These are phyloP conservation scores for Eucalyptus coolabah DNA, from an alignment of 345 rosid genomes.

Conservation along the genomic window DNA sequence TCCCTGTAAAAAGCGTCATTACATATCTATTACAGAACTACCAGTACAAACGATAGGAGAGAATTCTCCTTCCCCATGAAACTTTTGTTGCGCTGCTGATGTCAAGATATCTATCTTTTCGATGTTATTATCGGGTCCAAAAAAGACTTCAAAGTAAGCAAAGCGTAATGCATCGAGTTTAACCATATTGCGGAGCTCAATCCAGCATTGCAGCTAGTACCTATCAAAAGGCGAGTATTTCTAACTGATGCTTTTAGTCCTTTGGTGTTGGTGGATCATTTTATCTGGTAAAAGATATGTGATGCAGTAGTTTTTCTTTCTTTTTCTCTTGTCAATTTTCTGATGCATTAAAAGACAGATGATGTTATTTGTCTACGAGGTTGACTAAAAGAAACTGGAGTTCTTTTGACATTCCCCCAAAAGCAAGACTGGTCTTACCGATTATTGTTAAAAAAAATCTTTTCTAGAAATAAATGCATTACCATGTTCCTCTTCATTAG, in stretches of 20 bases:
- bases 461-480: neutral
- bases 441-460: neutral
- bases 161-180: neutral
- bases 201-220: neutral
- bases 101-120: neutral
- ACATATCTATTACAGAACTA: neutral
- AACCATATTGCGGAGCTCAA: neutral
- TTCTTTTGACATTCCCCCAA: neutral
- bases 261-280: neutral
- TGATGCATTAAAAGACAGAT: neutral
- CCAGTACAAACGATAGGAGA: neutral
- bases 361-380: neutral
- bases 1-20: neutral
- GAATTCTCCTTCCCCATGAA: neutral
- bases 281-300: neutral
- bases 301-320: neutral
- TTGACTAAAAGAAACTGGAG: neutral
- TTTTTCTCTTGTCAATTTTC: neutral
- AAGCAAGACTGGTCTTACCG: neutral
- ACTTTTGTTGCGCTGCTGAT: neutral
- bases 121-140: neutral
- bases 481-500: neutral
- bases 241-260: neutral
- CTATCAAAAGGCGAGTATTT: neutral
- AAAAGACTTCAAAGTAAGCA: neutral